Evolutionary conservation across 192 early-diverging fungal species (phyloP).

Genomic region (Backusella westeae): DNA sequence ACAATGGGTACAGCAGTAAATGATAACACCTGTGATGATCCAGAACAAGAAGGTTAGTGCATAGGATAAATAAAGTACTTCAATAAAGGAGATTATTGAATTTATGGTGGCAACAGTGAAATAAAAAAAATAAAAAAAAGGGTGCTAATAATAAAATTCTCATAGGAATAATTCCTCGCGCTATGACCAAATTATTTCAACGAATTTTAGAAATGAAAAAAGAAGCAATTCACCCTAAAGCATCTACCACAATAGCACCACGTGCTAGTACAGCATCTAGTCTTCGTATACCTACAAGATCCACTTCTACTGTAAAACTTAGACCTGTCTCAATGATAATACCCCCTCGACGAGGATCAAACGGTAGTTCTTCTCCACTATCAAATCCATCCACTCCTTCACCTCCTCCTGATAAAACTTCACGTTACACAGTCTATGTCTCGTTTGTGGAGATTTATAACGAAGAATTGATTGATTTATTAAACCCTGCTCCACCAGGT

Average conservation of each 20-base stretch:
- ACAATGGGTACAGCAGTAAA: constrained; percentile 83
- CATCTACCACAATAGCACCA: not conserved
- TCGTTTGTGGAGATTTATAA: constrained; percentile 97
- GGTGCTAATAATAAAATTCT: not conserved
- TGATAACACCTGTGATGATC: constrained; percentile 10
- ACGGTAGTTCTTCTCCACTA: not conserved
- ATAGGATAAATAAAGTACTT: not conserved
- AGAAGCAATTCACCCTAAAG: not conserved
- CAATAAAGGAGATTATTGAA: not conserved
- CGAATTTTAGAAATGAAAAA: constrained; percentile 7
- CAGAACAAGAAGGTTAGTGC: constrained; percentile 32
- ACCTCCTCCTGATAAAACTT: constrained; percentile 1
- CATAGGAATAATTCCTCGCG: constrained; percentile 64
- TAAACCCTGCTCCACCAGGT: constrained; percentile 60
- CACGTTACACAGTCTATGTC: constrained; percentile 53
- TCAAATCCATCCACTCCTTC: not conserved
- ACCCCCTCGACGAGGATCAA: constrained; percentile 2
- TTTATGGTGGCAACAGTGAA: not conserved
- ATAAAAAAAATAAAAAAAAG: not conserved
- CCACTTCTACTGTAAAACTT: constrained; percentile 9
- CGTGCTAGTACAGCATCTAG: not conserved
- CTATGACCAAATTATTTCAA: constrained; percentile 60
- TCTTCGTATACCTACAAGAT: constrained; percentile 3
- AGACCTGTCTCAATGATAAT: constrained; percentile 12
- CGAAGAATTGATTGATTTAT: constrained; percentile 91